A percentile compares a stretch with the other conserved stretches of the same genome.
Conservation (phyloP, 169 alveolate species). For the Perkinsus olseni region DNA sequence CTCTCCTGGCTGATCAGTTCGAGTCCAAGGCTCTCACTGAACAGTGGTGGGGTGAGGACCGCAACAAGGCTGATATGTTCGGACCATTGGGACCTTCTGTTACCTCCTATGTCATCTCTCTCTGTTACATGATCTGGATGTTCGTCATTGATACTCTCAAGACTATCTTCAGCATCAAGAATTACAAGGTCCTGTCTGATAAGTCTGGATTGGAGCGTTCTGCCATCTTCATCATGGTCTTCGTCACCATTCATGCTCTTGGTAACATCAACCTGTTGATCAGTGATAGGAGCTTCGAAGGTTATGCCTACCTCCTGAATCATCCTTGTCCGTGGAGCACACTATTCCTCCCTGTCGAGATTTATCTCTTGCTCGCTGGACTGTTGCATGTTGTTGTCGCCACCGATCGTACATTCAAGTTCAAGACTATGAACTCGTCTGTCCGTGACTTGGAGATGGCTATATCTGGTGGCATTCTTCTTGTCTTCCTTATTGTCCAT, state of each 20-base stretch:
- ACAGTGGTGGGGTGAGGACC: too few species aligned
- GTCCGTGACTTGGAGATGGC: constrained; percentile 3
- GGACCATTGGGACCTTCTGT: neutral
- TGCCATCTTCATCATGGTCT: constrained; percentile 27
- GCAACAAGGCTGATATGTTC: neutral
- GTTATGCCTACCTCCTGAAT: neutral
- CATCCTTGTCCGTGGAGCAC: too few species aligned
- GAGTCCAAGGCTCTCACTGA: too few species aligned
- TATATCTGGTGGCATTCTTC: constrained; percentile 10
- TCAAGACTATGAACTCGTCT: neutral
- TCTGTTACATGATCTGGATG: neutral
- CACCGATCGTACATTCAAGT: constrained; percentile 17
- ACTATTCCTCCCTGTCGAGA: constrained; percentile 6
- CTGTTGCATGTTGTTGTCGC: constrained; percentile 20
- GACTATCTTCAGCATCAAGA: constrained; percentile 17
- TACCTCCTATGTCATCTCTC: neutral
- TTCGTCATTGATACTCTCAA: constrained; percentile 17
- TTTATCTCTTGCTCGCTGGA: constrained; percentile 11
- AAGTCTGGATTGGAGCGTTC: constrained; percentile 27
- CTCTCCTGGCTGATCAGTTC: too few species aligned
- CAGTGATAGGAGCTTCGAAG: neutral
- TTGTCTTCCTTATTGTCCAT: constrained; percentile 19
- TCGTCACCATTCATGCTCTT: constrained; percentile 28
- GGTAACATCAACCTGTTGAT: constrained; percentile 28
- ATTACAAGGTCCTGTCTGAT: constrained; percentile 28